Evolutionary conservation across 345 rosid species (phyloP).

Genomic region (Capsella bursapastoris): DNA sequence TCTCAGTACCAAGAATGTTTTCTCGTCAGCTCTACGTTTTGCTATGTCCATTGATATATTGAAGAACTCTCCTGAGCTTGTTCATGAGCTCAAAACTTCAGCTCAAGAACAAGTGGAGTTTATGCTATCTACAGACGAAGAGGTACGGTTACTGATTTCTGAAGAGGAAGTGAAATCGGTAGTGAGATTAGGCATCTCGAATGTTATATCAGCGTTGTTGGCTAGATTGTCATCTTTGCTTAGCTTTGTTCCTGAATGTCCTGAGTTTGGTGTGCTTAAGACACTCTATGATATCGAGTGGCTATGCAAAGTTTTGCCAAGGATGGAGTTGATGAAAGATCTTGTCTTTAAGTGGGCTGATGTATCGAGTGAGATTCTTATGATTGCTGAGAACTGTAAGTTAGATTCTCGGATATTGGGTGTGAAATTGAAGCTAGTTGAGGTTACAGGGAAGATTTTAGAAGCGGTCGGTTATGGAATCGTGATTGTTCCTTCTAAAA

Average conservation of each 20-base stretch:
- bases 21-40: constrained; percentile 75
- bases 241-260: constrained; percentile 41
- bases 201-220: constrained; percentile 59
- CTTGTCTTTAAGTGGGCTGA: constrained; percentile 74
- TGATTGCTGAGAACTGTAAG: constrained; percentile 58
- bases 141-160: constrained; percentile 56
- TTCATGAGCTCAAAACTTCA: constrained; percentile 70
- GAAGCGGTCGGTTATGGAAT: constrained; percentile 93
- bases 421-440: constrained; percentile 72
- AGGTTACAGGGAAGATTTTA: constrained; percentile 78
- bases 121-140: constrained; percentile 78
- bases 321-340: constrained; percentile 82
- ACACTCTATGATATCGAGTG: constrained; percentile 70
- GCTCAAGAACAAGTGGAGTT: constrained; percentile 93
- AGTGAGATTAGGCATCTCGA: constrained; percentile 57
- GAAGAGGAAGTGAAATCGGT: constrained; percentile 76
- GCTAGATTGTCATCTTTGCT: constrained; percentile 58
- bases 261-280: constrained; percentile 45
- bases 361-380: constrained; percentile 57
- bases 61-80: constrained; percentile 56
- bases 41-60: constrained; percentile 67
- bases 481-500: constrained; percentile 68
- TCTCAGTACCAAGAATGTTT: constrained; percentile 61
- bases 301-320: constrained; percentile 76
- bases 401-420: constrained; percentile 67